Percentiles rank a stretch among this genome's conserved stretches.
Evolutionary conservation across 139 green algal genomes (phyloP).

Genomic region (Auxenochlorella protothecoides): DNA sequence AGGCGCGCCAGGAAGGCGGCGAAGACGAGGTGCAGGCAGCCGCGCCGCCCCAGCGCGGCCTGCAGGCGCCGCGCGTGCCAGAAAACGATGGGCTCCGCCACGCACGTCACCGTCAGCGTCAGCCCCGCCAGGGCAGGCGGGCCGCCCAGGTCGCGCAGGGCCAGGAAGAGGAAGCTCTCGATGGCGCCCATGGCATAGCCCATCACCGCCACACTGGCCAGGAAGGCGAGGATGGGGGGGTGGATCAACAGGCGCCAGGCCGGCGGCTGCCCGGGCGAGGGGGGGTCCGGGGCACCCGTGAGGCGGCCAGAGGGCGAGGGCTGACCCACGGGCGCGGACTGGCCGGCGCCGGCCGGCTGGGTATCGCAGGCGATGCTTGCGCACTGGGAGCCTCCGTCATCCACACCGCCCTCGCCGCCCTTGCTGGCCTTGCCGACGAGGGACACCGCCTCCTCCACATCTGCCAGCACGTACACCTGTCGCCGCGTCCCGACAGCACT

Average conservation of each 20-base stretch:
- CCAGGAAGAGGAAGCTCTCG: slow-evolving; percentile 33
- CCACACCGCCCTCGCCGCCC: too few relatives aligned
- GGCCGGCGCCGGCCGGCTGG: too few relatives aligned
- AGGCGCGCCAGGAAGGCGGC: slow-evolving; percentile 28
- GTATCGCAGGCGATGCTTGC: too few relatives aligned
- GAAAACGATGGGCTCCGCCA: slow-evolving; percentile 25
- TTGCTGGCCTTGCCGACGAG: too few relatives aligned
- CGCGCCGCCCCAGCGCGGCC: slow-evolving; percentile 9
- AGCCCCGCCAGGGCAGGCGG: slow-evolving; percentile 4
- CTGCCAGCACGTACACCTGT: too few relatives aligned
- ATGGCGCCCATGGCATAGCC: slow-evolving; percentile 30
- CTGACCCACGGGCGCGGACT: too few relatives aligned
- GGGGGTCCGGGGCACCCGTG: too few relatives aligned
- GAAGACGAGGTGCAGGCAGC: slow-evolving; percentile 26
- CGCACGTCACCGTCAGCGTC: slow-evolving; percentile 23
- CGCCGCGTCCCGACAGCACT: too few relatives aligned
- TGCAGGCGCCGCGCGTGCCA: slow-evolving; percentile 15
- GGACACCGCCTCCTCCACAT: too few relatives aligned
- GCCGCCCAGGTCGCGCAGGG: slow-evolving; percentile 20
- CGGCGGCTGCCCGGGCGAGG: too few relatives aligned
- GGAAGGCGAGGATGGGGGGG: slow-evolving; percentile 17
- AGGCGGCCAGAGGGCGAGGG: too few relatives aligned
- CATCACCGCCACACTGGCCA: slow-evolving; percentile 14
- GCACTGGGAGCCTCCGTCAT: too few relatives aligned
- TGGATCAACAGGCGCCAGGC: slow-evolving; percentile 3